These are phyloP conservation scores for Linum lewisii DNA, from an alignment of 345 rosid species.

Conservation along the genomic window DNA sequence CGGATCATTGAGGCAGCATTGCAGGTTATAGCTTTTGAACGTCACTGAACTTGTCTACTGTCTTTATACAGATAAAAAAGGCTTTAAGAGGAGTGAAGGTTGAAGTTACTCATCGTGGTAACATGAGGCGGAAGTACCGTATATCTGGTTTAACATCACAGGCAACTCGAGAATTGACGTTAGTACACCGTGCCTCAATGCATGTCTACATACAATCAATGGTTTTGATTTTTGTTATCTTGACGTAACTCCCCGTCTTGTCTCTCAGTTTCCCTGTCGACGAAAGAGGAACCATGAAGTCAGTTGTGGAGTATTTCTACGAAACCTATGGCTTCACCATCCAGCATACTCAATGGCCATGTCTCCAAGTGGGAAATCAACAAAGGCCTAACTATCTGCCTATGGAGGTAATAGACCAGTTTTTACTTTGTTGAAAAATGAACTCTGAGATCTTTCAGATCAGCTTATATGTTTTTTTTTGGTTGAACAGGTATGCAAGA, in stretches of 20 bases:
- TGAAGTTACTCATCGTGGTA: constrained; percentile 91
- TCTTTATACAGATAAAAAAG: constrained; percentile 54
- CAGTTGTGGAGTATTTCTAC: constrained; percentile 74
- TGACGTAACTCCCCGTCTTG: background rate
- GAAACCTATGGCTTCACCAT: constrained; percentile 73
- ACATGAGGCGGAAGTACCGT: constrained; percentile 92
- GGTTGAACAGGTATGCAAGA: constrained; percentile 75
- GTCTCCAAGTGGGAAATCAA: constrained; percentile 89
- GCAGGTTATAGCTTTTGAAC: background rate
- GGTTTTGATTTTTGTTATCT: background rate
- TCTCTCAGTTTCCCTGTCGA: constrained; percentile 68
- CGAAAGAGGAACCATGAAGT: constrained; percentile 78
- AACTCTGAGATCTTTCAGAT: background rate
- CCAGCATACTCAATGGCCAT: constrained; percentile 73
- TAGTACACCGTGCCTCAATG: constrained; percentile 18
- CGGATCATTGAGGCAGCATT: background rate
- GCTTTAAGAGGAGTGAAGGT: constrained; percentile 89
- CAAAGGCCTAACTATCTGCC: constrained; percentile 90
- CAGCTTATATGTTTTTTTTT: background rate
- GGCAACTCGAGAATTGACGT: constrained; percentile 88
- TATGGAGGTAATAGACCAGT: constrained; percentile 54
- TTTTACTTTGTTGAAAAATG: background rate
- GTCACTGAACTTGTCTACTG: background rate
- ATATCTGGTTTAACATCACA: constrained; percentile 84
- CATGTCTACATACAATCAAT: background rate